Conservation (phyloP, 257 asterid genomes). For the Anisodus tanguticus region DNA sequence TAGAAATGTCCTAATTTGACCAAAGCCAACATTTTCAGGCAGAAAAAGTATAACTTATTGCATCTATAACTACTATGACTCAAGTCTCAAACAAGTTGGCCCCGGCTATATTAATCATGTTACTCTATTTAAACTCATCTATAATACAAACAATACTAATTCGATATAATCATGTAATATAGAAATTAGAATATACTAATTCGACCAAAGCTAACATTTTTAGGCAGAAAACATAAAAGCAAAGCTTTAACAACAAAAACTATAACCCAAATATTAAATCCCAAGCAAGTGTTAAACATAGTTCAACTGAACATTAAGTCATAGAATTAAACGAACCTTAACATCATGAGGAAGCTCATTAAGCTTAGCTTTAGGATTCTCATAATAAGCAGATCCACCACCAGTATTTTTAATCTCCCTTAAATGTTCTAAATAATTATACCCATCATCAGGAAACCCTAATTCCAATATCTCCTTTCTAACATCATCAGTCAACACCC, state of each 20-base stretch:
- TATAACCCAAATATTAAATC: not conserved
- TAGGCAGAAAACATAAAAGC: not conserved
- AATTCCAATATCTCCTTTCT: conserved; percentile 86
- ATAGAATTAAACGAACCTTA: conserved; percentile 55
- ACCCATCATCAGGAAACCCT: conserved; percentile 97
- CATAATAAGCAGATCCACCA: conserved; percentile 79
- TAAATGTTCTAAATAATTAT: conserved; percentile 77
- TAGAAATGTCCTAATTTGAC: too few relatives aligned
- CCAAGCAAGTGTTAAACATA: not conserved
- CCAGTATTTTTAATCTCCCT: conserved; percentile 88
- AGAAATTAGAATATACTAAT: not conserved
- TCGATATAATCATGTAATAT: too few relatives aligned
- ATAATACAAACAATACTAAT: not conserved
- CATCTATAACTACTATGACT: too few relatives aligned
- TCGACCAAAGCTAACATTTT: conserved; percentile 5
- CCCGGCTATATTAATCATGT: not conserved
- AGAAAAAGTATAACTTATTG: too few relatives aligned
- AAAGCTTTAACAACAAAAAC: not conserved
- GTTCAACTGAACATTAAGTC: not conserved
- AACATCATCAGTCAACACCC: conserved; percentile 60
- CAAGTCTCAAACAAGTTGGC: too few relatives aligned
- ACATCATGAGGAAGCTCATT: conserved; percentile 67
- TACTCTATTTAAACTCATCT: not conserved
- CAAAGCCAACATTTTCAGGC: too few relatives aligned
- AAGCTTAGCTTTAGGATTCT: conserved; percentile 72